These are phyloP conservation scores for Paramecium sexaurelia DNA, from an alignment of 73 alveolate species.

Conservation along the genomic window DNA sequence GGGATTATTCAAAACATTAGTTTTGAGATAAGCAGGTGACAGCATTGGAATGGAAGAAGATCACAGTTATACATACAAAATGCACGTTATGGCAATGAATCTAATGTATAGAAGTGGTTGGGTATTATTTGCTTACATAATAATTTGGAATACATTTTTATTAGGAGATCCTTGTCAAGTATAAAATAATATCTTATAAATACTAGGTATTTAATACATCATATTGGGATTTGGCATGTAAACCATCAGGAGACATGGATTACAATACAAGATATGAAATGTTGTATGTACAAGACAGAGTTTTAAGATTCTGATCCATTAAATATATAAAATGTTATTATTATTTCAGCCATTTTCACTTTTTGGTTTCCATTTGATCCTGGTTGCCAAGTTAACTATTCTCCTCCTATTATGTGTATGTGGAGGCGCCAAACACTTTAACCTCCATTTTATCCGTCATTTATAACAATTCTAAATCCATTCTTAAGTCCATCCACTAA, in stretches of 20 bases:
- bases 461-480: constrained; percentile 93
- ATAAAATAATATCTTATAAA: not conserved
- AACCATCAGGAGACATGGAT: constrained; percentile 67
- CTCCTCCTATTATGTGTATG: constrained; percentile 95
- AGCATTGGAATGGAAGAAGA: constrained; percentile 65
- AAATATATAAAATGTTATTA: not conserved
- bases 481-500: constrained; percentile 79
- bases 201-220: constrained; percentile 42
- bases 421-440: constrained; percentile 91
- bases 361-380: constrained; percentile 55
- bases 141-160: constrained; percentile 62
- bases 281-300: constrained; percentile 64
- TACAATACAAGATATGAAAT: constrained; percentile 63
- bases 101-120: constrained; percentile 65
- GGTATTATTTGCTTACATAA: constrained; percentile 57
- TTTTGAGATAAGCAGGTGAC: constrained; percentile 66
- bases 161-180: constrained; percentile 66
- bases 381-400: constrained; percentile 77
- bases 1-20: constrained; percentile 56
- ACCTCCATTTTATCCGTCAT: constrained; percentile 92
- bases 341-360: not conserved
- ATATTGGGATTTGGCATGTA: constrained; percentile 57
- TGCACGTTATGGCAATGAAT: constrained; percentile 59
- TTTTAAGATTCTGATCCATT: constrained; percentile 55
- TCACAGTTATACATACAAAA: constrained; percentile 64